Evolutionary conservation across 23 red algal species (phyloP).

Genomic region (Chondrus crispus): DNA sequence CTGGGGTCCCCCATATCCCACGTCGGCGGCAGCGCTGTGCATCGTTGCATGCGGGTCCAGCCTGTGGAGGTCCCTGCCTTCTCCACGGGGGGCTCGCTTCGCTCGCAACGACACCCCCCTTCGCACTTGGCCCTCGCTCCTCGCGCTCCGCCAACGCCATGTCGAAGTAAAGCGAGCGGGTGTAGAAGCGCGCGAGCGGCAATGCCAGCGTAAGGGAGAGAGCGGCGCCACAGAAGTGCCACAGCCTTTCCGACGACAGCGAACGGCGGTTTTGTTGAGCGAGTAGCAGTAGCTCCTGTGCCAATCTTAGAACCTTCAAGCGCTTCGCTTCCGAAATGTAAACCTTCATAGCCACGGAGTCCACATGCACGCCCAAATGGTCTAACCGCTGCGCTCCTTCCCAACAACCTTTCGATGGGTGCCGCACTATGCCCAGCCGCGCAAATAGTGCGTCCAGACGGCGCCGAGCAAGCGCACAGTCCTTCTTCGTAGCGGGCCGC

Average conservation of each 20-base stretch:
- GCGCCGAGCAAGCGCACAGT: neutral
- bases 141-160: neutral
- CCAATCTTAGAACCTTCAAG: neutral
- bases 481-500: neutral
- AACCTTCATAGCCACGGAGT: neutral
- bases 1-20: neutral
- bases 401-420: neutral
- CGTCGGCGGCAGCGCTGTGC: neutral
- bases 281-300: neutral
- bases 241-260: neutral
- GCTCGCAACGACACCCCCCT: neutral
- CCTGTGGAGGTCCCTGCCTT: neutral
- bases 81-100: neutral
- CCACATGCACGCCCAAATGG: neutral
- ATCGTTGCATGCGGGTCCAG: neutral
- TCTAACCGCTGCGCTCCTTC: neutral
- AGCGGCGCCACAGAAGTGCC: neutral
- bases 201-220: neutral
- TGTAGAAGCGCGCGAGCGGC: neutral
- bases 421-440: neutral
- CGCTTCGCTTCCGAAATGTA: neutral
- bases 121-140: neutral
- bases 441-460: neutral
- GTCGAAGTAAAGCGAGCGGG: neutral
- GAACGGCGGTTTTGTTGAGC: neutral